Evolutionary conservation across 2,329 filamentous ascomycete genomes (phyloP), one percentile per base, ranked within the genome.

Genomic region (Exophiala viscosa): DNA sequence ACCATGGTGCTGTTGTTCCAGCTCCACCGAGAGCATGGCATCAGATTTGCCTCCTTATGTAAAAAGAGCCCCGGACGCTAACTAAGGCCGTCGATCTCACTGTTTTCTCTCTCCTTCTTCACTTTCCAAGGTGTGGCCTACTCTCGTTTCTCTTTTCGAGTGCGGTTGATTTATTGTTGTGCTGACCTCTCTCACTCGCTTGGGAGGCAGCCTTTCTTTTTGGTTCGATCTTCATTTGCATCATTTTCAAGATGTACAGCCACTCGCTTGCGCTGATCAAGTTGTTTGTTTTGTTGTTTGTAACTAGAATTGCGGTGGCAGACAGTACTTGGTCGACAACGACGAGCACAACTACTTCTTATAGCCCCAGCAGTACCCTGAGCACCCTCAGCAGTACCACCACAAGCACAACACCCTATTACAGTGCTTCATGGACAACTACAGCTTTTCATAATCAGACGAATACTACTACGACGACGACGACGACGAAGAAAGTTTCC

Each of bases 141-240:
- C 23, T 42, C 40, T 31, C 40, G 20, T 42, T 42, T 8, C 18
- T 28, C 23, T 28, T 5, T n/a, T 42, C 40, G 40, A 42, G 18
- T 42, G 20, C 14, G 13, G 40, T 42, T 42, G 40, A 23, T 42
- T 31, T 15, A 9, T 31, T 14, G 8, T 40, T n/a, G 9, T 41
- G 42, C 48, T 45, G 48, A 33, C 48, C 48, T 45, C 48, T 45
- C 18, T 39, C 48, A 40, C 36, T 51, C 48, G 41, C 14, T 51
- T 39, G 48, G 34, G 42, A 42, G 34, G 48, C 41, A 32, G 43
- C 28, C 15, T 8, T 28, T 20, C 23, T 40, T 33, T 18, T 23
- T 9, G 33, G 14, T 20, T 46, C 23, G 23, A 10, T 28, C 32
- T 39, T 5, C 40, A 14, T 4, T 46, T 28, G 4, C 23, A 28